Conservation (phyloP, 257 asterid species). For the Linderniella brevidens region DNA sequence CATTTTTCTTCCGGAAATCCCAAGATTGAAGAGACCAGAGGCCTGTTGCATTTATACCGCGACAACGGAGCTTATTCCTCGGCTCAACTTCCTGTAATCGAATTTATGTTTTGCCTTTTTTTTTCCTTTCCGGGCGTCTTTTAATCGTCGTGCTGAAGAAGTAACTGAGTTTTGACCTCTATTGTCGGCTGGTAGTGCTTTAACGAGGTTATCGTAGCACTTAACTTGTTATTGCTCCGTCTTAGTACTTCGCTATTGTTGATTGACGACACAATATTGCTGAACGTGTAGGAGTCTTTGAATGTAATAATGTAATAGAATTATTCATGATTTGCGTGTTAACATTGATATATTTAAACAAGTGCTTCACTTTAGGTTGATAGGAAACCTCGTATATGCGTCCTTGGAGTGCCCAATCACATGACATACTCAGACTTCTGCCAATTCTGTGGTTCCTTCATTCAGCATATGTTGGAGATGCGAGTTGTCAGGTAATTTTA, state of each 20-base stretch:
- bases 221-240: too few species aligned
- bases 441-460: constrained; percentile 84
- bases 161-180: neutral
- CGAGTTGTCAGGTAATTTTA: constrained; percentile 62
- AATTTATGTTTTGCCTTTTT: neutral
- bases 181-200: neutral
- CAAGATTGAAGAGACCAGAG: constrained; percentile 84
- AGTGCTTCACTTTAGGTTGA: constrained; percentile 35
- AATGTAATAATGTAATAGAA: neutral
- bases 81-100: constrained; percentile 44
- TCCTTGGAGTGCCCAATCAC: constrained; percentile 88
- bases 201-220: too few species aligned
- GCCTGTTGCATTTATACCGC: constrained; percentile 70
- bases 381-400: constrained; percentile 75
- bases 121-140: neutral
- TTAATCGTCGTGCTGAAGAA: neutral
- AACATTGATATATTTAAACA: neutral
- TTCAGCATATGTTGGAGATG: constrained; percentile 78
- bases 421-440: constrained; percentile 94
- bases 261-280: too few species aligned
- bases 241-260: too few species aligned
- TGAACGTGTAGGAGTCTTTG: neutral
- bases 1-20: constrained; percentile 96
- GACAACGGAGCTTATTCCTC: constrained; percentile 26
- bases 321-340: neutral